Conservation (phyloP, 2,329 filamentous ascomycete genomes). For the Cordyceps javanica region DNA sequence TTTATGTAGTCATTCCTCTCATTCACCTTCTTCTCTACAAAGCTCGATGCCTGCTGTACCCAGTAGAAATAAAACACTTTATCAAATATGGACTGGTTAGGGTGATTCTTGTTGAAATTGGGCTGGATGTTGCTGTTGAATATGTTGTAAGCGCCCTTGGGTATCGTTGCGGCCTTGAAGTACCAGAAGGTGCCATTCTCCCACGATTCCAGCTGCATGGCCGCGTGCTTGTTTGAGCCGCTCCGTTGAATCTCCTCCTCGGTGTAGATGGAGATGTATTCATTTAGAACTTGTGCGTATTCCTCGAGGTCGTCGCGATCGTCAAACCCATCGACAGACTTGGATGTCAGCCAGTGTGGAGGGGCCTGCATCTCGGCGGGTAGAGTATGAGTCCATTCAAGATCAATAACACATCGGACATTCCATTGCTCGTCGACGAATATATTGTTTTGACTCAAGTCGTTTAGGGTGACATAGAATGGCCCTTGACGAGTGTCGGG, state of each 20-base stretch:
- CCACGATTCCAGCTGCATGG: background rate
- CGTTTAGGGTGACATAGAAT: constrained; percentile 30
- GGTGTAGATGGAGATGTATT: background rate
- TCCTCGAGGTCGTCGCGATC: background rate
- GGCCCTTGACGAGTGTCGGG: constrained; percentile 22
- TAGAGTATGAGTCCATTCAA: background rate
- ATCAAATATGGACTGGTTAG: background rate
- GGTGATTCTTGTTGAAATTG: background rate
- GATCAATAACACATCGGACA: constrained; percentile 24
- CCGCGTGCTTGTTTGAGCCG: background rate
- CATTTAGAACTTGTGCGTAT: background rate
- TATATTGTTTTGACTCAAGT: constrained; percentile 32
- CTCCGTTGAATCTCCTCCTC: background rate
- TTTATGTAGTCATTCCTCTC: background rate
- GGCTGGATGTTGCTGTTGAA: background rate
- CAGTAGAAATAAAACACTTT: background rate
- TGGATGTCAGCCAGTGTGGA: background rate
- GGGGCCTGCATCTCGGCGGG: background rate
- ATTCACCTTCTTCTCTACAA: background rate
- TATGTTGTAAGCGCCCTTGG: background rate
- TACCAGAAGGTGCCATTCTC: background rate
- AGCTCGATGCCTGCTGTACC: background rate
- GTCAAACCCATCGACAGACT: background rate
- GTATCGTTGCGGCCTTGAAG: background rate
- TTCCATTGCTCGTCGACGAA: constrained; percentile 28